phyloP scores from a whole-genome alignment of 768 basidiomycete genomes.

The Collybia mongolica region DNA sequence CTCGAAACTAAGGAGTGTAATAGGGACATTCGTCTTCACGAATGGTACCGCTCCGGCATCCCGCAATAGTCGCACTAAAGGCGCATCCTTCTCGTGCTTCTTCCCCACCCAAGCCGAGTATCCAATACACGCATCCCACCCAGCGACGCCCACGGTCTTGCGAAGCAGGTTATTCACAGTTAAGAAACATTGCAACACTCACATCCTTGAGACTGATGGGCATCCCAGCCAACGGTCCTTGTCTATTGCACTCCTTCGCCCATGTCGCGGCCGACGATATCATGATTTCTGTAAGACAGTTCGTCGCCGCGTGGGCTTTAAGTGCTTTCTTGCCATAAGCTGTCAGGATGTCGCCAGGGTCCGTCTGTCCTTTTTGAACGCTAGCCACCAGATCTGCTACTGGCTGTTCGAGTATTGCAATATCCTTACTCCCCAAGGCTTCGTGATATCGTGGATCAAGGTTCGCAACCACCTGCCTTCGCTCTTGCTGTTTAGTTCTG shows the following conservation, averaged over 20 bases:
- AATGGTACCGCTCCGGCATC: constrained; percentile 66
- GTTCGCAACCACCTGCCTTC: constrained; percentile 23
- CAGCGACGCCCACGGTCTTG: constrained; percentile 49
- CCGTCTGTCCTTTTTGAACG: constrained; percentile 26
- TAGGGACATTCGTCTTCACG: constrained; percentile 66
- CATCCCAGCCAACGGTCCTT: constrained; percentile 49
- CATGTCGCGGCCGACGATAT: constrained; percentile 35
- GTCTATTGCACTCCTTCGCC: constrained; percentile 26
- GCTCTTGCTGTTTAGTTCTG: constrained; percentile 33
- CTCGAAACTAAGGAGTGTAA: constrained; percentile 59
- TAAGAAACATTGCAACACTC: constrained; percentile 8
- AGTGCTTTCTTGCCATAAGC: constrained; percentile 47
- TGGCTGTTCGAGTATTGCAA: constrained; percentile 25
- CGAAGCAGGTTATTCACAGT: constrained; percentile 10
- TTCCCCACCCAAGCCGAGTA: constrained; percentile 50
- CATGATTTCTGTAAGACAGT: constrained; percentile 59
- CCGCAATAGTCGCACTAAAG: constrained; percentile 49
- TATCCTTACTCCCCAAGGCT: constrained; percentile 25
- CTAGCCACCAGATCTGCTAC: constrained; percentile 25
- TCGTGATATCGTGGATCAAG: constrained; percentile 28
- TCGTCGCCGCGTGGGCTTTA: constrained; percentile 44
- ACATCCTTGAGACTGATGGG: constrained; percentile 56
- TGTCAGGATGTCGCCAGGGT: constrained; percentile 32
- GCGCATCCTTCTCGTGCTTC: constrained; percentile 45
- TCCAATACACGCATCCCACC: constrained; percentile 59